Percentiles rank a stretch among this genome's conserved stretches.
These are phyloP conservation scores for Chaetomiaceae sp. DNA, from an alignment of 2,329 filamentous ascomycete genomes.

Conservation along the genomic window DNA sequence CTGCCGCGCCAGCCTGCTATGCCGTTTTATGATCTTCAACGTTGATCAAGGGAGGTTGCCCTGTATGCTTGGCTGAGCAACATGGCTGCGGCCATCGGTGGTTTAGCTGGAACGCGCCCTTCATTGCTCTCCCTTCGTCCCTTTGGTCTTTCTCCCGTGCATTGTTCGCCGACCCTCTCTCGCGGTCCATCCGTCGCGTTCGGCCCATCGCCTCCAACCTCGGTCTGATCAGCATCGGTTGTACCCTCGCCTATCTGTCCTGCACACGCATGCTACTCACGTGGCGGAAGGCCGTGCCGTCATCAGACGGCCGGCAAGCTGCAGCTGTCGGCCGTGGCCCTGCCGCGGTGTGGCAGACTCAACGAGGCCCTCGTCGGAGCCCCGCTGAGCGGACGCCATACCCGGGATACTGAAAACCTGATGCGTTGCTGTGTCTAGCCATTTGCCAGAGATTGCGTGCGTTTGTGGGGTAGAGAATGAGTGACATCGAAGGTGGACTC, in stretches of 20 bases:
- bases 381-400: slow-evolving; percentile 13
- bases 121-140: not conserved
- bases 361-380: slow-evolving; percentile 9
- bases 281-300: slow-evolving; percentile 11
- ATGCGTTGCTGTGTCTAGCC: slow-evolving; percentile 16
- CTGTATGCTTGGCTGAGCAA: slow-evolving; percentile 12
- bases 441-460: slow-evolving; percentile 26
- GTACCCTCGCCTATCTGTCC: slow-evolving; percentile 10
- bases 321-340: not conserved
- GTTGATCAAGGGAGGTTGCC: slow-evolving; percentile 14
- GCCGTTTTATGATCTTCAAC: slow-evolving; percentile 23
- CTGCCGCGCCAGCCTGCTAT: slow-evolving; percentile 20
- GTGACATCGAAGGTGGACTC: slow-evolving; percentile 11
- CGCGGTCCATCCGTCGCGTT: not conserved
- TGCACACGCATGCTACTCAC: slow-evolving; percentile 11
- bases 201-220: not conserved
- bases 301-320: not conserved
- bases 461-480: slow-evolving; percentile 27
- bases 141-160: not conserved
- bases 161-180: not conserved
- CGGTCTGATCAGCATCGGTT: slow-evolving; percentile 6
- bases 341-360: slow-evolving; percentile 8
- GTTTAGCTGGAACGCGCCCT: slow-evolving; percentile 8
- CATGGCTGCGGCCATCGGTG: not conserved
- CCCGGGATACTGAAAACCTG: slow-evolving; percentile 13